Evolutionary conservation across 805 yeast genomes (phyloP).

Genomic region (Jamesozyma lodderae): DNA sequence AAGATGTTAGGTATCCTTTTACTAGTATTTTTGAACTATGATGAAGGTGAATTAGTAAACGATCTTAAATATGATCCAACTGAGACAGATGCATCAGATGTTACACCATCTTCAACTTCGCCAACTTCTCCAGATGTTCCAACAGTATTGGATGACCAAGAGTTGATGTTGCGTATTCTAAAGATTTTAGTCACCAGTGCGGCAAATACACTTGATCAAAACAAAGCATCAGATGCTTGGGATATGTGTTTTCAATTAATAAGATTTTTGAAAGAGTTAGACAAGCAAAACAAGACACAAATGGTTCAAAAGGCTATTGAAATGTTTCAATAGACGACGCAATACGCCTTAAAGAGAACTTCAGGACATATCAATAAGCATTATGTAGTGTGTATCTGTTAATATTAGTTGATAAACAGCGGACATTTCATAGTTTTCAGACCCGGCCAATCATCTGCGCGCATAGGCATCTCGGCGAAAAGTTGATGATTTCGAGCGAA

Average conservation of each 20-base stretch:
- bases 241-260: slow-evolving; percentile 30
- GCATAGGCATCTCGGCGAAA: slow-evolving; percentile 1
- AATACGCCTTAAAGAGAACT: too few relatives aligned
- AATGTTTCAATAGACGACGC: slow-evolving; percentile 7
- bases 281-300: slow-evolving; percentile 20
- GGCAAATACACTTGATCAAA: slow-evolving; percentile 15
- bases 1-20: slow-evolving; percentile 25
- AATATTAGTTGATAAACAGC: too few relatives aligned
- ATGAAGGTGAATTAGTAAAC: slow-evolving; percentile 15
- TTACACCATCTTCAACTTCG: background rate
- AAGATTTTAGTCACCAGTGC: slow-evolving; percentile 26
- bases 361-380: too few relatives aligned
- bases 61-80: slow-evolving; percentile 6
- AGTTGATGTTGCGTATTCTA: slow-evolving; percentile 26
- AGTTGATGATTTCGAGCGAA: background rate
- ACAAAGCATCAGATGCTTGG: slow-evolving; percentile 28
- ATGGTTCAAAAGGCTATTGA: slow-evolving; percentile 20
- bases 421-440: background rate
- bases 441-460: slow-evolving; percentile 1
- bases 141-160: slow-evolving; percentile 22
- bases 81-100: background rate
- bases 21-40: slow-evolving; percentile 28
- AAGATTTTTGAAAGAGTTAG: slow-evolving; percentile 23
- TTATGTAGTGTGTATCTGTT: too few relatives aligned
- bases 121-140: background rate